These are phyloP conservation scores for Cladosporium sp. DNA, from an alignment of 2,329 filamentous ascomycete genomes.

Conservation along the genomic window DNA sequence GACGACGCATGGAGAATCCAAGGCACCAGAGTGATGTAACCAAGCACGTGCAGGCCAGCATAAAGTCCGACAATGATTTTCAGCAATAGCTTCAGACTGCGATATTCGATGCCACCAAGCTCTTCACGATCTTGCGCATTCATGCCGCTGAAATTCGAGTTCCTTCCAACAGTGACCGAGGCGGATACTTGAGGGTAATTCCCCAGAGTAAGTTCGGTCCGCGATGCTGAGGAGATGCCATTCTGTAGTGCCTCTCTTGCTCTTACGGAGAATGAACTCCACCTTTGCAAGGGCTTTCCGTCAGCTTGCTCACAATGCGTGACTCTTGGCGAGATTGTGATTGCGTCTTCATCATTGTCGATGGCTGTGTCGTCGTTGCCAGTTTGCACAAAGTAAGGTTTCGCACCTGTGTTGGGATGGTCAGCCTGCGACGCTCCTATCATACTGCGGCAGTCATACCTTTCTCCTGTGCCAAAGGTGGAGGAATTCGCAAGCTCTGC, in stretches of 20 bases:
- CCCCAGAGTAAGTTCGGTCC: not conserved
- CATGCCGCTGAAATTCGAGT: conserved; percentile 42
- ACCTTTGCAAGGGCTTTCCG: not conserved
- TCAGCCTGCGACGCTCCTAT: not conserved
- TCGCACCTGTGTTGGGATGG: not conserved
- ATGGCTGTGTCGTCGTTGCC: not conserved
- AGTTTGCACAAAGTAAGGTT: not conserved
- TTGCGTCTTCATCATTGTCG: not conserved
- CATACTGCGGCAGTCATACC: not conserved
- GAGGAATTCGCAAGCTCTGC: not conserved
- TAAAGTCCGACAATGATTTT: conserved; percentile 76
- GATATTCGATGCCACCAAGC: conserved; percentile 93
- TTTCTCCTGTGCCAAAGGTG: not conserved
- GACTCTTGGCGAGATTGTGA: not conserved
- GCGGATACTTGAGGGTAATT: not conserved
- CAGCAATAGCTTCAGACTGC: conserved; percentile 80
- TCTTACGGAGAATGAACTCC: not conserved
- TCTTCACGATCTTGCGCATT: conserved; percentile 89
- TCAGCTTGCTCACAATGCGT: not conserved
- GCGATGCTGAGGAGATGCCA: not conserved
- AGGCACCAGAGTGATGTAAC: conserved; percentile 68
- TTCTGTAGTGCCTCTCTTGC: not conserved
- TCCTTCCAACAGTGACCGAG: conserved; percentile 1
- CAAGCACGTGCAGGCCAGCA: conserved; percentile 75
- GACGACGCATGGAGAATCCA: conserved; percentile 68